Evolutionary conservation across 805 yeast genomes (phyloP).

Genomic region (Starmera dryadoides): DNA sequence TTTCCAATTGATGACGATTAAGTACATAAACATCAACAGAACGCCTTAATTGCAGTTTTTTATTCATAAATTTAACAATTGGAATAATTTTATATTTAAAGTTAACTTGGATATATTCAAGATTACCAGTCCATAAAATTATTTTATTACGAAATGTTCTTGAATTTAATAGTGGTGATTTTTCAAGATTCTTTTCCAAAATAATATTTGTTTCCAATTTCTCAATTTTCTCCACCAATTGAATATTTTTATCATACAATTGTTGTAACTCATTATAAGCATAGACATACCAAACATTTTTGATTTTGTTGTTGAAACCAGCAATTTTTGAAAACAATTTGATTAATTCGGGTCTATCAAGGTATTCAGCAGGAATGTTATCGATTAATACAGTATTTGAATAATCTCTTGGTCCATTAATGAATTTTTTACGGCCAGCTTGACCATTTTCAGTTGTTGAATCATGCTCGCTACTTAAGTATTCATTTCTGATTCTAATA

Average conservation of each 20-base stretch:
- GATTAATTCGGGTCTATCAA: slow-evolving; percentile 14
- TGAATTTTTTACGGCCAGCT: too few species aligned
- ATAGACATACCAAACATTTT: slow-evolving; percentile 53
- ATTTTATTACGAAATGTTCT: background rate
- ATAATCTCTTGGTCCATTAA: slow-evolving; percentile 15
- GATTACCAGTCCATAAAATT: background rate
- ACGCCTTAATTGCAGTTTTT: slow-evolving; percentile 1
- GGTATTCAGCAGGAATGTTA: slow-evolving; percentile 33
- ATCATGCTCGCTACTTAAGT: slow-evolving; percentile 25
- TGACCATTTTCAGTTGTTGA: slow-evolving; percentile 8
- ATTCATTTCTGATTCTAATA: slow-evolving; percentile 39
- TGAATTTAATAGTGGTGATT: background rate
- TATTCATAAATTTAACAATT: background rate
- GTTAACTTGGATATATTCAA: slow-evolving; percentile 8
- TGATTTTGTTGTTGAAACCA: slow-evolving; percentile 48
- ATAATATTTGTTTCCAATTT: slow-evolving; percentile 28
- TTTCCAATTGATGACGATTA: slow-evolving; percentile 5
- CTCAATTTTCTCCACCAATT: slow-evolving; percentile 31
- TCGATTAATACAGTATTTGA: slow-evolving; percentile 33
- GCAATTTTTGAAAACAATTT: slow-evolving; percentile 18
- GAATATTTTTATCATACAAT: slow-evolving; percentile 22
- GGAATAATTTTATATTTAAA: slow-evolving; percentile 4
- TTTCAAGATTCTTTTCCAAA: slow-evolving; percentile 7
- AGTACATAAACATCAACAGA: slow-evolving; percentile 2
- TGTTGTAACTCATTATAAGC: slow-evolving; percentile 30